A percentile compares a stretch with the other conserved stretches of the same genome.
These are phyloP conservation scores for Musa acuminata DNA, from an alignment of 176 grass and related monocot genomes.

Conservation along the genomic window DNA sequence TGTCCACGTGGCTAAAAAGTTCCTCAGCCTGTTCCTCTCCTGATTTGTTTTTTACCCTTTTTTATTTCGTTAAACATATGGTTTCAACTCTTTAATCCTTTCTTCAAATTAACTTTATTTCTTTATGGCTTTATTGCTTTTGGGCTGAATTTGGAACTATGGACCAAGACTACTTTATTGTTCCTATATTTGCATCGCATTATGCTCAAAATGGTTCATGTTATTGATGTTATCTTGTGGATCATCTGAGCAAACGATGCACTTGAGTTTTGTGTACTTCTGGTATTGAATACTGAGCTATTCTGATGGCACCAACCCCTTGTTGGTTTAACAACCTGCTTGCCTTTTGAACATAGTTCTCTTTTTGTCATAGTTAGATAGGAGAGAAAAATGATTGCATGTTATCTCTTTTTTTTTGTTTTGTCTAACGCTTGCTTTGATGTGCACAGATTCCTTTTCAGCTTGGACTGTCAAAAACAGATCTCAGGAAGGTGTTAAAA, in stretches of 20 bases:
- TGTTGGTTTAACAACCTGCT: no score
- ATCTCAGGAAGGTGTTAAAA: conserved; percentile 92
- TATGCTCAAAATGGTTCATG: no score
- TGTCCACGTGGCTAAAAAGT: neutral
- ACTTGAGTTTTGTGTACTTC: neutral
- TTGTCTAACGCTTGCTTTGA: conserved; percentile 11
- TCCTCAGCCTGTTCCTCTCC: neutral
- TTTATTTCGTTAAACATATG: neutral
- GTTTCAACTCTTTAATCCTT: neutral
- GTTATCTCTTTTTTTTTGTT: conserved; percentile 10
- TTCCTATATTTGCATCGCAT: no score
- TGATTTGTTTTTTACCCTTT: neutral
- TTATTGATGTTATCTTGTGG: neutral
- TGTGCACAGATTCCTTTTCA: conserved; percentile 84
- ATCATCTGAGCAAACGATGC: neutral
- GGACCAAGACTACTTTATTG: no score
- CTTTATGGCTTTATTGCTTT: no score
- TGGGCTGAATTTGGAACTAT: no score
- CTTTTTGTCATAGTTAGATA: neutral
- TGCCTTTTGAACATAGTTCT: no score
- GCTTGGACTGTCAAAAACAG: conserved; percentile 74
- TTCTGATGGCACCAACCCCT: no score
- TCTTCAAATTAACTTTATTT: no score
- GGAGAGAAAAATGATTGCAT: conserved; percentile 9
- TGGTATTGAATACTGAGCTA: no score